A percentile compares a stretch with the other conserved stretches of the same genome.
These are phyloP conservation scores for Rachicladosporium sp. DNA, from an alignment of 2,329 filamentous ascomycete species.

Conservation along the genomic window DNA sequence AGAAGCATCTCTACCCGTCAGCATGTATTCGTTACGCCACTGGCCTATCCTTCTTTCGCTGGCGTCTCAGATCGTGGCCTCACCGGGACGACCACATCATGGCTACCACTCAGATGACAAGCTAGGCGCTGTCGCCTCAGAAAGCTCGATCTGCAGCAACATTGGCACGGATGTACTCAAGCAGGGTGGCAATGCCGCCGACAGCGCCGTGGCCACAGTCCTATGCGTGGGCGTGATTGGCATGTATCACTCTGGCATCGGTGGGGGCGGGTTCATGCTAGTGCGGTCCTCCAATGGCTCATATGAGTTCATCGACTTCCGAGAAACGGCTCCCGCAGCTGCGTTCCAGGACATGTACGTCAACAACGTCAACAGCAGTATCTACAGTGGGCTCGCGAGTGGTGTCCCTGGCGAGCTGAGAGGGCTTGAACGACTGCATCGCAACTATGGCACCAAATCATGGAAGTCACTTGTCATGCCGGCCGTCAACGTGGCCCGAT, in stretches of 20 bases:
- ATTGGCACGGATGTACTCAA: conserved; percentile 36
- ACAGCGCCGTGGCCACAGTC: conserved; percentile 36
- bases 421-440: conserved; percentile 68
- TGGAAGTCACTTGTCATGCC: conserved; percentile 57
- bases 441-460: conserved; percentile 48
- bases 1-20: too few species aligned
- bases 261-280: conserved; percentile 83
- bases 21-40: too few species aligned
- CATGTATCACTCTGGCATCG: conserved; percentile 52
- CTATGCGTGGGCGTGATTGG: conserved; percentile 37
- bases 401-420: conserved; percentile 64
- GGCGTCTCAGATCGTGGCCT: background rate
- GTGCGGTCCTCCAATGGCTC: conserved; percentile 59
- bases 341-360: conserved; percentile 77
- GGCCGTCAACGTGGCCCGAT: conserved; percentile 58
- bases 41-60: too few species aligned
- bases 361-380: conserved; percentile 53
- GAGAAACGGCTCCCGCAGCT: conserved; percentile 74
- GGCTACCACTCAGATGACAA: conserved; percentile 9
- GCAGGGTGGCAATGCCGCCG: conserved; percentile 39
- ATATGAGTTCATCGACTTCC: conserved; percentile 81
- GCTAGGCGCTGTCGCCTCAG: conserved; percentile 35
- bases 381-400: conserved; percentile 35
- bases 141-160: conserved; percentile 32
- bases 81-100: conserved; percentile 2